Percentiles rank a stretch among this genome's conserved stretches.
phyloP scores from a whole-genome alignment of 2,329 filamentous ascomycete species.

The Teratosphaeria nubilosa region DNA sequence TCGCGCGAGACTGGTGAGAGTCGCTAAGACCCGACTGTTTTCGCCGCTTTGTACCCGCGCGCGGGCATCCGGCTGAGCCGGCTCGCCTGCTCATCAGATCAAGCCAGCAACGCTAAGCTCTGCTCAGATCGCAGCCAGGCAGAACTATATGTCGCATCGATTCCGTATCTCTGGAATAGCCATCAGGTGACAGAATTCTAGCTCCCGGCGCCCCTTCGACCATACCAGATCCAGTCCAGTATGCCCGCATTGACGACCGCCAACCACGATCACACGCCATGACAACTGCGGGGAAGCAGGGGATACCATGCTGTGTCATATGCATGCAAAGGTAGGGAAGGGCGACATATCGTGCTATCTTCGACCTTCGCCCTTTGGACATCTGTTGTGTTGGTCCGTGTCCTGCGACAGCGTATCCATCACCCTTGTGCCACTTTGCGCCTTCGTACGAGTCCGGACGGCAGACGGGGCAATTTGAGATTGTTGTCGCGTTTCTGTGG shows the following conservation, averaged over 20 bases:
- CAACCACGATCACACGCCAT: not conserved
- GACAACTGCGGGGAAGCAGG: not conserved
- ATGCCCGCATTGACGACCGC: not conserved
- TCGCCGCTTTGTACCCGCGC: no score
- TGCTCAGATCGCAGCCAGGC: no score
- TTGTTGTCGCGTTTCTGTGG: not conserved
- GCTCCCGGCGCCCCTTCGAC: not conserved
- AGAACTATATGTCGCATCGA: not conserved
- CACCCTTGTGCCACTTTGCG: not conserved
- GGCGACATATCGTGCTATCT: not conserved
- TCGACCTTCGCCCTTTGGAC: not conserved
- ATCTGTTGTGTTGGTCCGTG: not conserved
- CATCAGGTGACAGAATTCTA: not conserved
- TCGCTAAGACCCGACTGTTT: no score
- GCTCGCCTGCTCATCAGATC: not conserved
- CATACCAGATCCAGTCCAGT: not conserved
- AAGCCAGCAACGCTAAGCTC: not conserved
- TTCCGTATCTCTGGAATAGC: not conserved
- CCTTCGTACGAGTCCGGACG: not conserved
- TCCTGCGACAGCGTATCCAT: not conserved
- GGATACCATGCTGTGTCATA: not conserved
- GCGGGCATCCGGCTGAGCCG: not conserved
- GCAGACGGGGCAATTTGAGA: not conserved
- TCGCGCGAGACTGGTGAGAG: no score
- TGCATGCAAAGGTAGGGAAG: not conserved